Conservation (phyloP, 768 basidiomycete genomes). For the Boletus pseudo-olivaceus region DNA sequence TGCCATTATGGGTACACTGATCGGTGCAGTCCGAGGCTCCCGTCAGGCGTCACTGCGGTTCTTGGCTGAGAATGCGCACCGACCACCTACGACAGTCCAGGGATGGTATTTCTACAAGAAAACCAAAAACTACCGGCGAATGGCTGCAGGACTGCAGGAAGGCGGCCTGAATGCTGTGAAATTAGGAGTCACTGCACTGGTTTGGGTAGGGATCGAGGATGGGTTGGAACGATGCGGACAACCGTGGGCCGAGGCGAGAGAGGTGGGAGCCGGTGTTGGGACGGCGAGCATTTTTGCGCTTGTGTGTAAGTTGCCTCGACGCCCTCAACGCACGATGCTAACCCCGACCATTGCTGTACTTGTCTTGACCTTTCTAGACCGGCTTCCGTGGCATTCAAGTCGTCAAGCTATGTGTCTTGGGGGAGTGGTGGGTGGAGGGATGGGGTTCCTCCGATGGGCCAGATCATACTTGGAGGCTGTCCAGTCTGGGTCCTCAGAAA, state of each 20-base stretch:
- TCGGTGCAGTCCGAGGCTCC: conserved; percentile 73
- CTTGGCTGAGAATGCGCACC: conserved; percentile 90
- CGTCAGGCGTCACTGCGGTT: conserved; percentile 72
- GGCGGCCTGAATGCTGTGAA: conserved; percentile 55
- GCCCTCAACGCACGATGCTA: not conserved
- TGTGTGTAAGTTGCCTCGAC: conserved; percentile 41
- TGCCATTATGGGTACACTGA: conserved; percentile 55
- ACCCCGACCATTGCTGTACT: not conserved
- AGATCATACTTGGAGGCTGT: conserved; percentile 28
- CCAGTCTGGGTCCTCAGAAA: conserved; percentile 5
- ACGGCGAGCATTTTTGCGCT: conserved; percentile 57
- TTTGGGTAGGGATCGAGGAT: conserved; percentile 51
- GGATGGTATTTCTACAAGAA: conserved; percentile 98
- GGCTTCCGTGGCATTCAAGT: conserved; percentile 50
- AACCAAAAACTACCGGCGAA: conserved; percentile 88
- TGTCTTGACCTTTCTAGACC: conserved; percentile 39
- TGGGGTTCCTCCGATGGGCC: conserved; percentile 46
- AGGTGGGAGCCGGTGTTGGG: conserved; percentile 62
- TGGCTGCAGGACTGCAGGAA: conserved; percentile 67
- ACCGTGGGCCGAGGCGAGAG: conserved; percentile 42
- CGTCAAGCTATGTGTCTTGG: conserved; percentile 52
- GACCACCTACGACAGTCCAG: conserved; percentile 76
- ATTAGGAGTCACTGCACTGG: conserved; percentile 44
- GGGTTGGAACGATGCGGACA: conserved; percentile 35
- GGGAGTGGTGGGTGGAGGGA: conserved; percentile 49